A percentile compares a stretch with the other conserved stretches of the same genome.
These are phyloP conservation scores for Clonostachys byssicola DNA, from an alignment of 2,329 filamentous ascomycete species.

Conservation along the genomic window DNA sequence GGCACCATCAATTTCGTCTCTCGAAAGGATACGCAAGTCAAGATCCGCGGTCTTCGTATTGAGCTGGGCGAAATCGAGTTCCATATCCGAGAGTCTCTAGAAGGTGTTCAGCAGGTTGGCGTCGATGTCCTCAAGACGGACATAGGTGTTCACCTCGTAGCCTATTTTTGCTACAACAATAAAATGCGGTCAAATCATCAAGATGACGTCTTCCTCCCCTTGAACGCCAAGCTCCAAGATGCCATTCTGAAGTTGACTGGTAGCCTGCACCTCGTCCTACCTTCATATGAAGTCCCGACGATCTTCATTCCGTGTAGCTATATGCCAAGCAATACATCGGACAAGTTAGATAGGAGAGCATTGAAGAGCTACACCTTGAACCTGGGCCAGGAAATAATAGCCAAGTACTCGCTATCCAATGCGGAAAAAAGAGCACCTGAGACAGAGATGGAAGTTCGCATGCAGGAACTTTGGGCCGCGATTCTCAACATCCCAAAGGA, in stretches of 20 bases:
- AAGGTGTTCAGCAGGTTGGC: neutral
- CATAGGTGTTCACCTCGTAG: neutral
- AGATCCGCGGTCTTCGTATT: constrained; percentile 6
- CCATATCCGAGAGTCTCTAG: neutral
- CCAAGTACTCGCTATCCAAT: constrained; percentile 14
- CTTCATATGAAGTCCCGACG: constrained; percentile 7
- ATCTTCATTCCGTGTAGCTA: constrained; percentile 4
- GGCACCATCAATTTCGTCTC: constrained; percentile 8
- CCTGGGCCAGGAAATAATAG: constrained; percentile 4
- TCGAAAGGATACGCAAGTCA: constrained; percentile 50
- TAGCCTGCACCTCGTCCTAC: neutral
- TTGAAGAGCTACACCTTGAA: neutral
- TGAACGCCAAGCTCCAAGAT: neutral
- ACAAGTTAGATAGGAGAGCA: constrained; percentile 4
- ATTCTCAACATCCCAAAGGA: neutral
- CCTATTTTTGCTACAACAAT: neutral
- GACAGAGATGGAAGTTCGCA: neutral
- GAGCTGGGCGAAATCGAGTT: neutral
- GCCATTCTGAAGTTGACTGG: neutral
- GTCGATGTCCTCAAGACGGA: constrained; percentile 4
- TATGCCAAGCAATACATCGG: constrained; percentile 9
- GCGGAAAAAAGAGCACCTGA: constrained; percentile 3
- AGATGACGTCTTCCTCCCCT: neutral
- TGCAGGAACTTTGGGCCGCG: neutral
- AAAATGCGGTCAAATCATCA: neutral